These are phyloP conservation scores for Sarcomyxa edulis DNA, from an alignment of 768 basidiomycete genomes.

Conservation along the genomic window DNA sequence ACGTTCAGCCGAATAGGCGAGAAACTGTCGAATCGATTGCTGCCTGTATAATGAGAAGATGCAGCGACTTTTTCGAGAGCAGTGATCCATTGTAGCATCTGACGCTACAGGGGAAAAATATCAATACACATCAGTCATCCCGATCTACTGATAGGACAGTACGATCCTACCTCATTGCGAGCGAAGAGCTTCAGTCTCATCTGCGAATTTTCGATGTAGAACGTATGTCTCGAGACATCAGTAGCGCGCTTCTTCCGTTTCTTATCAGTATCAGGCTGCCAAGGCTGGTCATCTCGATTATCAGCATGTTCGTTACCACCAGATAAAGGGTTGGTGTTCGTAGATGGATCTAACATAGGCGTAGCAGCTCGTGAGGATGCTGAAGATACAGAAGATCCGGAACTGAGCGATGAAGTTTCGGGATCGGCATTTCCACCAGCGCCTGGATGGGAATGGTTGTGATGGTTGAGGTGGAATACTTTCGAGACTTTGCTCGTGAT, in stretches of 20 bases:
- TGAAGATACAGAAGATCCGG: constrained; percentile 32
- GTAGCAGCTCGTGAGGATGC: constrained; percentile 34
- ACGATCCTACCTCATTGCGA: constrained; percentile 65
- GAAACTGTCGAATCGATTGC: constrained; percentile 91
- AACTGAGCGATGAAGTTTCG: constrained; percentile 16
- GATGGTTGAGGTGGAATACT: constrained; percentile 28
- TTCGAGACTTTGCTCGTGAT: constrained; percentile 42
- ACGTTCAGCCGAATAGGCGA: constrained; percentile 91
- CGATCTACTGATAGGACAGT: not conserved
- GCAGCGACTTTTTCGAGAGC: constrained; percentile 78
- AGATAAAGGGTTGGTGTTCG: constrained; percentile 57
- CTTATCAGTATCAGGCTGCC: constrained; percentile 31
- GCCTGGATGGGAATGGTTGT: too few species aligned
- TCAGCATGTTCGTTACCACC: constrained; percentile 19
- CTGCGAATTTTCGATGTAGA: constrained; percentile 91
- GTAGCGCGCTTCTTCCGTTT: constrained; percentile 42
- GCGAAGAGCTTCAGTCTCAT: constrained; percentile 83
- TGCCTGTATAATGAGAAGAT: constrained; percentile 70
- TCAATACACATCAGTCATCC: constrained; percentile 1
- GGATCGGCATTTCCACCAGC: not conserved
- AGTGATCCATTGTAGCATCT: constrained; percentile 97
- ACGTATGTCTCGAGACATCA: constrained; percentile 89
- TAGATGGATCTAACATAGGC: constrained; percentile 78
- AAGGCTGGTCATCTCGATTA: constrained; percentile 17
- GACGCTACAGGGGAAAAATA: constrained; percentile 45